Conservation (phyloP, 176 grass and related monocot species). For the Stipa capillata region DNA sequence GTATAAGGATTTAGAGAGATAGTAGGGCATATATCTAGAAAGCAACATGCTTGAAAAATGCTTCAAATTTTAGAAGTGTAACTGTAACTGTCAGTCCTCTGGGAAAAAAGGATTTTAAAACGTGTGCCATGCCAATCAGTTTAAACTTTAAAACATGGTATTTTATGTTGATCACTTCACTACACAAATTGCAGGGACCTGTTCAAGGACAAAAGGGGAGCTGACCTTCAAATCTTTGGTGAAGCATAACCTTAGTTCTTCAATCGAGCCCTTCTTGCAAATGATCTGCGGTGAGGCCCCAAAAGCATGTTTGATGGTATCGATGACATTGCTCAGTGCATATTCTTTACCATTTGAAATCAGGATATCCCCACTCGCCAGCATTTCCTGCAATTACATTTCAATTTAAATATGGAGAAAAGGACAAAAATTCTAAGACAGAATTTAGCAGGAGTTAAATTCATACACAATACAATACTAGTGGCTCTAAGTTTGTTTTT, state of each 20-base stretch:
- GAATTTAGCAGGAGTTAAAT: background rate
- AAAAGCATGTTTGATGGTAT: constrained; percentile 49
- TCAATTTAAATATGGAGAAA: background rate
- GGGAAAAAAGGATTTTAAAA: background rate
- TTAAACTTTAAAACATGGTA: no score
- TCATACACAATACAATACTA: background rate
- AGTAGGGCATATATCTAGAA: background rate
- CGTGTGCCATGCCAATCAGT: background rate
- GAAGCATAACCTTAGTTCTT: constrained; percentile 81
- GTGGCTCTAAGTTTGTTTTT: background rate
- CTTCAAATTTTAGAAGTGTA: background rate
- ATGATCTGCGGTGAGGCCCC: constrained; percentile 55
- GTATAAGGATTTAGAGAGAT: background rate
- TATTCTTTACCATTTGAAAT: constrained; percentile 48
- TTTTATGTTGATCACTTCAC: background rate
- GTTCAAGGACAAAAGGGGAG: background rate
- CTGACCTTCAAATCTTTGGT: constrained; percentile 73
- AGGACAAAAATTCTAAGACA: background rate
- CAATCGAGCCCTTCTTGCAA: constrained; percentile 52
- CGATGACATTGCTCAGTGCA: constrained; percentile 33
- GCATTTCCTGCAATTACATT: constrained; percentile 50
- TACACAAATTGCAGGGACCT: background rate
- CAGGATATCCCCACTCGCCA: constrained; percentile 39
- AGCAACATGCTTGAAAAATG: no score
- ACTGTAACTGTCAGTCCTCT: background rate